These are phyloP conservation scores for Cutaneotrichosporon sp. DNA, from an alignment of 1,284 basidiomycete species.

Conservation along the genomic window DNA sequence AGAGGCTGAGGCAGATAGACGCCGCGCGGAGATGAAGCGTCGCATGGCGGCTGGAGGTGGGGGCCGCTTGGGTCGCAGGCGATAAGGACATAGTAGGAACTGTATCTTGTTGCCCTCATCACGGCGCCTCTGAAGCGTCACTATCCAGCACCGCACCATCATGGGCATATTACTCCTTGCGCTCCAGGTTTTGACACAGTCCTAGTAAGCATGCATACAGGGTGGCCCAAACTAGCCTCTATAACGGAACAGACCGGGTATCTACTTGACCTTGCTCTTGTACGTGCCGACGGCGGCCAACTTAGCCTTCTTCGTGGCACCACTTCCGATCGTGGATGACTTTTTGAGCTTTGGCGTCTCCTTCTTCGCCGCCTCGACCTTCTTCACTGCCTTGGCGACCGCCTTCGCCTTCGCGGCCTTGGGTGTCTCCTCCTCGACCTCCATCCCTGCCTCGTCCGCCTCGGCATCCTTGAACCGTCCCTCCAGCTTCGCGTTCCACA, in stretches of 20 bases:
- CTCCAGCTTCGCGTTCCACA: slow-evolving; percentile 69
- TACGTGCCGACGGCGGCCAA: slow-evolving; percentile 12
- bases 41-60: slow-evolving; percentile 34
- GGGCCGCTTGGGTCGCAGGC: slow-evolving; percentile 12
- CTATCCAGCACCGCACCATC: no score
- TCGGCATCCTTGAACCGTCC: slow-evolving; percentile 43
- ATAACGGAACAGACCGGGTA: slow-evolving; percentile 2
- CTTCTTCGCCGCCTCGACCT: slow-evolving; percentile 12
- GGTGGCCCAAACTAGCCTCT: slow-evolving; percentile 3
- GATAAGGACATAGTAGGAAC: no score
- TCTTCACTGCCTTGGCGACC: slow-evolving; percentile 4
- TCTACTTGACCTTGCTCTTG: slow-evolving; percentile 10
- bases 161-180: no score
- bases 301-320: slow-evolving; percentile 22
- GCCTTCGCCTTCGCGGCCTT: slow-evolving; percentile 10
- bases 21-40: slow-evolving; percentile 29
- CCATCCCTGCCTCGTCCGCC: slow-evolving; percentile 15
- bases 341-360: slow-evolving; percentile 18
- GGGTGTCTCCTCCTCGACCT: slow-evolving; percentile 14
- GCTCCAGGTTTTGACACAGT: no score
- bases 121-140: no score
- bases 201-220: slow-evolving; percentile 4
- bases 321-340: slow-evolving; percentile 32
- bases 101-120: no score
- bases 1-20: slow-evolving; percentile 29